These are phyloP conservation scores for Kwoniella shandongensis DNA, from an alignment of 768 basidiomycete species.

Conservation along the genomic window DNA sequence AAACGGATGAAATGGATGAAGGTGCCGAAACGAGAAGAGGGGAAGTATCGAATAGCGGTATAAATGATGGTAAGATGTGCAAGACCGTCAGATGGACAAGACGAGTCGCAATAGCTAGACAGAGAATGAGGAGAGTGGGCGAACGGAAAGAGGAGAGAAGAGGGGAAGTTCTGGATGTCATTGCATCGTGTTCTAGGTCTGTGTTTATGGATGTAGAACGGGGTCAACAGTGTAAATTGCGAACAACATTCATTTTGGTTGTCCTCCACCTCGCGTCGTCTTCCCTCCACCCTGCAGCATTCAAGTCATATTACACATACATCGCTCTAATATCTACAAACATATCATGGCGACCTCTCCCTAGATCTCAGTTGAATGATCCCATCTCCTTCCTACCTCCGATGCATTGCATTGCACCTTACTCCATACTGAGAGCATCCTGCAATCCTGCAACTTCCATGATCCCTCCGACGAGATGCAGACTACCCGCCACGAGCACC, in stretches of 20 bases:
- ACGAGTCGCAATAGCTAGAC: slow-evolving; percentile 18
- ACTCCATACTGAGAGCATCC: slow-evolving; percentile 54
- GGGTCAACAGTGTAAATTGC: too few species aligned
- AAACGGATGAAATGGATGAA: neutral
- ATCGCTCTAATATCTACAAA: neutral
- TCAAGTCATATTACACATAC: neutral
- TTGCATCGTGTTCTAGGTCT: too few species aligned
- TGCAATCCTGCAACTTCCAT: slow-evolving; percentile 85
- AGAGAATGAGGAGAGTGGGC: slow-evolving; percentile 3
- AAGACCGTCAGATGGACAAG: slow-evolving; percentile 22
- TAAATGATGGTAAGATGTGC: slow-evolving; percentile 3
- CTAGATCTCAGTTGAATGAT: neutral
- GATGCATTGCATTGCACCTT: too few species aligned
- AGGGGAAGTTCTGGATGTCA: too few species aligned
- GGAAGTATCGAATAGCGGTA: slow-evolving; percentile 40
- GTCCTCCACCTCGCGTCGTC: too few species aligned
- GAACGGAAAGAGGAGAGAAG: neutral
- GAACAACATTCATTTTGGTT: too few species aligned
- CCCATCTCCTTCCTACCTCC: too few species aligned
- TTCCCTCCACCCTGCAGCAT: too few species aligned
- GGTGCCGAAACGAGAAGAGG: slow-evolving; percentile 9
- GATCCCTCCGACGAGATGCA: slow-evolving; percentile 90
- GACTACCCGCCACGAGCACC: slow-evolving; percentile 85
- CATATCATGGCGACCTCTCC: neutral
- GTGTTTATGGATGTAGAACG: too few species aligned